Base-by-base conservation (phyloP, 2,329 filamentous ascomycete species). In the Exophiala aquamarina region DNA sequence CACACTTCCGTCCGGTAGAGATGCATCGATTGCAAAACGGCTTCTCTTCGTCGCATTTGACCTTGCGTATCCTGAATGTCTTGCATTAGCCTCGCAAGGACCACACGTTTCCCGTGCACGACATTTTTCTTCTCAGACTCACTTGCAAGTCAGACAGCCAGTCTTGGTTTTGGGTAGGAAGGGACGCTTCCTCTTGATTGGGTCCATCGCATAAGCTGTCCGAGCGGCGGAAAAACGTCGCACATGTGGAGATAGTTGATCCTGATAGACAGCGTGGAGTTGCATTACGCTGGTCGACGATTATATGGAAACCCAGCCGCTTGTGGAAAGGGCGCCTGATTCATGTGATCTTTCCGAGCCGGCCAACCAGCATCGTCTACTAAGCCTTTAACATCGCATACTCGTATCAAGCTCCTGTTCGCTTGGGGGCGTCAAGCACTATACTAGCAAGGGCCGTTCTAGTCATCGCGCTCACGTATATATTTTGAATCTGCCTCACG, bases 81-180 rank as follows among this genome's bases (percentile, higher is more conserved):
- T 26, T 11, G 36, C 32, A 37, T 38, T 17, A 49, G 35, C 29
- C 11, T 26, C 6, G 6, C 6, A 26, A 26, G 11, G 23, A 6
- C 23, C 6, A 11, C 23, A 26, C 6, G 6, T 6, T 6, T 11
- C 6, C 6, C 6, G 23, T 26, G 11, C 23, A 11, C 6, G 23
- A 11, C 23, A 26, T 26, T 11, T 6, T 11, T 26, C 6, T n/a
- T 26, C 23, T 6, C 23, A 34, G 17, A 73, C 75, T 54, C 57
- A 77, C 75, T 78, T 78, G 74, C 76, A 79, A 39, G 76, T 79
- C 46, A 76, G 66, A 61, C 76, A 79, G 11, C 76, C 76, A 5
- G 41, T 55, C 19, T 54, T 58, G 15, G 59, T 59, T 40, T 51
- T 51, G 19, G 49, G 32, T 4, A 48, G 23, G 19, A 48, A 48